These are phyloP conservation scores for Microsporum ferrugineum DNA, from an alignment of 2,329 filamentous ascomycete genomes.

Conservation along the genomic window DNA sequence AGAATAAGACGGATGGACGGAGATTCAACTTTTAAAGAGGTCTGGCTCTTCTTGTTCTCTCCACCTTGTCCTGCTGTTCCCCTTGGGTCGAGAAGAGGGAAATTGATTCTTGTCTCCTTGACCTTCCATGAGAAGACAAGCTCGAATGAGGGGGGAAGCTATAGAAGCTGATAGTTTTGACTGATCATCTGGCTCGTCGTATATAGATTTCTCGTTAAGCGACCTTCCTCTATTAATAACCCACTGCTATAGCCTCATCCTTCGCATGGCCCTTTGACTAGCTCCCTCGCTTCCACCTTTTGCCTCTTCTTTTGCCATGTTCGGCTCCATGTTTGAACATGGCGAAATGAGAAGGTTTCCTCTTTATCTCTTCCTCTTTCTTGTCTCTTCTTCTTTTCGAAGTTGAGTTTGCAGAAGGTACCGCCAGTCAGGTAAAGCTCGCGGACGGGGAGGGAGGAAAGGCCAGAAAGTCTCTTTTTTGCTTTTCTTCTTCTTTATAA, in stretches of 20 bases:
- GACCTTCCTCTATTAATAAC: background rate
- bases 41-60: background rate
- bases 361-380: background rate
- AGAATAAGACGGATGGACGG: background rate
- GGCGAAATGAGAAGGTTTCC: background rate
- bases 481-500: background rate
- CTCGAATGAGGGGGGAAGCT: background rate
- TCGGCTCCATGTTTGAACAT: too few relatives aligned
- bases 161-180: background rate
- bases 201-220: background rate
- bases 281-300: background rate
- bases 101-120: background rate
- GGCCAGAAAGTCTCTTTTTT: background rate
- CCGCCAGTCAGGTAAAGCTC: constrained; percentile 3
- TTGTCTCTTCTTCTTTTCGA: background rate
- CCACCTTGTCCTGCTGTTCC: background rate
- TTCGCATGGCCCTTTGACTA: background rate
- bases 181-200: background rate
- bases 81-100: background rate
- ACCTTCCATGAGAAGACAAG: background rate
- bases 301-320: background rate
- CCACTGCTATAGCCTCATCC: background rate
- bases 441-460: background rate
- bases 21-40: background rate
- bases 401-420: constrained; percentile 1